Evolutionary conservation across 1,284 basidiomycete genomes (phyloP), one percentile per base, ranked within the genome.

Genomic region (Irpex lacteus): DNA sequence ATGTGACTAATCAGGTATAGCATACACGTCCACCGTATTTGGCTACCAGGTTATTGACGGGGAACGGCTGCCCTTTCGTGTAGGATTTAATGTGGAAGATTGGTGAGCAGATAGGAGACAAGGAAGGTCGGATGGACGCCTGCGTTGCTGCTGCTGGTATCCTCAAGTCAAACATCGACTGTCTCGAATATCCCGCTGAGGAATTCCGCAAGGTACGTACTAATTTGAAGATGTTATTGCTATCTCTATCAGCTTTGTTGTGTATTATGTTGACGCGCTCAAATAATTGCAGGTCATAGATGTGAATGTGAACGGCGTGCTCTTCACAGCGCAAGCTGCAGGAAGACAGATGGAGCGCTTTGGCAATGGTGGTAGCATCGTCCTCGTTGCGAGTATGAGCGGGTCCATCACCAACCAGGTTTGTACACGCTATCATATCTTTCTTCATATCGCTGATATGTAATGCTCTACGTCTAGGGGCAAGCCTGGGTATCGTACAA

Each of bases 341-440:
- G 92, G 91, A 6, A 81, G 85, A 63, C 86, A 91, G 76, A 94
- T 92, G 90, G 79, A 74, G 18, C 81, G 86, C 37, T 91, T 89
- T 68, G 85, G 86, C 5, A 84, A 81, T n/a, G 81, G 82, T 11
- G 94, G 92, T 0, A 94, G 91, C 69, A 93, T 96, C 68, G 85
- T 94, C 67, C 77, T 94, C 67, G 88, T 95, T 69, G 94, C 91
- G 19, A 94, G 91, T 64, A 95, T 96, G 91, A 92, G 90, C 55
- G 94, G 92, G 15, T 88, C 87, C 60, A 88, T 95, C 68, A 92
- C 92, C 61, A 95, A 95, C 78, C 85, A 79, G 76, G 92, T 89
- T 70, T 60, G 81, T 63, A 11, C 26, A 53, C 44, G 11, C 47
- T 44, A 3, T 26, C 3, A 44, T 5, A 44, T 5, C 8, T 4